Base-by-base conservation (phyloP, 2,329 filamentous ascomycete genomes). In the Pestalotiopsis sp. region DNA sequence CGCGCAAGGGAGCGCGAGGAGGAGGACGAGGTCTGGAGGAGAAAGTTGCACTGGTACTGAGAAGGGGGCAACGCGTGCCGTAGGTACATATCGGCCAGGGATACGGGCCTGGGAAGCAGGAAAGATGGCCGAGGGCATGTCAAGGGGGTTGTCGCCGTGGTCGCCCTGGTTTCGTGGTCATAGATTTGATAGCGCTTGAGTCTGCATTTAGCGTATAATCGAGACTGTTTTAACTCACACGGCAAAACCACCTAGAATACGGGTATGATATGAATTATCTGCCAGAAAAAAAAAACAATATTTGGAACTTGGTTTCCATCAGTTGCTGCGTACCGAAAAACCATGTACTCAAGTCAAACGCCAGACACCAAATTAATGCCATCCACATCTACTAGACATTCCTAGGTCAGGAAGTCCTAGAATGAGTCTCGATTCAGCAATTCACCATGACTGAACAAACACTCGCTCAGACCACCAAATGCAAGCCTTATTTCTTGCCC, bases 401-500 rank as follows among this genome's bases (percentile, higher is more conserved):
- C 17, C 45, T 20, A n/a, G 3, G 17, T 17, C 14, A 2, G 31
- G 27, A 14, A 39, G 31, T 38, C 14, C n/a, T 20, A 31, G 11
- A 14, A 12, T 38, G 31, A 27, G 17, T 6, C 31, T n/a, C 14
- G 4, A 13, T 36, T 36, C 31, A 45, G 38, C 25, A 11, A 38
- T 49, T n/a, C 14, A 20, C 20, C 17, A 52, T 9, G 7, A 9
- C 17, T 52, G 45, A 20, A 52, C 45, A 5, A 52, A 14, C 45
- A 17, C 14, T 52, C n/a, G 31, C 25, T n/a, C 17, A 36, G 5
- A 3, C 9, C 27, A 20, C 27, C 36, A 13, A 20, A 7, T 4
- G 3, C 27, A 5, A 38, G 4, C 6, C 23, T 81, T 78, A 90
- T 79, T 91, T 88, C 85, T 90, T 91, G 67, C 83, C 85, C 85